A percentile compares a stretch with the other conserved stretches of the same genome.
Conservation (phyloP, 2,329 filamentous ascomycete genomes). For the Verruconis gallopava region DNA sequence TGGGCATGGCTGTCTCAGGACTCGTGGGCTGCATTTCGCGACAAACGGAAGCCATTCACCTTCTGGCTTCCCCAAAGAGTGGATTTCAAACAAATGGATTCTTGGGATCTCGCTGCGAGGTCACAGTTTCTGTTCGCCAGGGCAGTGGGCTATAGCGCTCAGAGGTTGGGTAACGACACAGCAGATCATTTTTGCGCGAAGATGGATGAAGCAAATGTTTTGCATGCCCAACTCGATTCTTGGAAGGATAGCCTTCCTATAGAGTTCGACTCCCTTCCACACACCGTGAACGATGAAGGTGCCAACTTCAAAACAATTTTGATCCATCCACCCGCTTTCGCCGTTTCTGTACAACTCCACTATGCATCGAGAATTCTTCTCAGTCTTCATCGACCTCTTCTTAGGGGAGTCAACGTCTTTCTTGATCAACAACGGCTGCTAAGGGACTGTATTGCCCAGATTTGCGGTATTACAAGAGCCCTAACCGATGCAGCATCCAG, state of each 20-base stretch:
- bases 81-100: slow-evolving; percentile 30
- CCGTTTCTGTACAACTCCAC: slow-evolving; percentile 37
- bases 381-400: slow-evolving; percentile 38
- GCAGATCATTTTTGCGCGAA: slow-evolving; percentile 28
- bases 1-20: slow-evolving; percentile 57
- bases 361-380: slow-evolving; percentile 41
- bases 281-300: slow-evolving; percentile 10
- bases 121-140: slow-evolving; percentile 43
- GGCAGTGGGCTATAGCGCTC: slow-evolving; percentile 45
- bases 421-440: slow-evolving; percentile 31
- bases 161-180: slow-evolving; percentile 30
- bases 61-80: slow-evolving; percentile 44
- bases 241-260: slow-evolving; percentile 35
- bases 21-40: slow-evolving; percentile 50
- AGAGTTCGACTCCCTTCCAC: slow-evolving; percentile 27
- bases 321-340: slow-evolving; percentile 33
- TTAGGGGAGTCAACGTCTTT: slow-evolving; percentile 37
- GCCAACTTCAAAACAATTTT: slow-evolving; percentile 35
- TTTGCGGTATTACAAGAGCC: slow-evolving; percentile 38
- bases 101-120: slow-evolving; percentile 32
- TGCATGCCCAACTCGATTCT: slow-evolving; percentile 37
- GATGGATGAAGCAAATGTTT: slow-evolving; percentile 32
- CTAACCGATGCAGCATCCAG: slow-evolving; percentile 1
- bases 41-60: slow-evolving; percentile 44
- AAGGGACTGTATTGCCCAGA: slow-evolving; percentile 34